These are phyloP conservation scores for Myriosclerotinia curreyana DNA, from an alignment of 2,329 filamentous ascomycete species.

Conservation along the genomic window DNA sequence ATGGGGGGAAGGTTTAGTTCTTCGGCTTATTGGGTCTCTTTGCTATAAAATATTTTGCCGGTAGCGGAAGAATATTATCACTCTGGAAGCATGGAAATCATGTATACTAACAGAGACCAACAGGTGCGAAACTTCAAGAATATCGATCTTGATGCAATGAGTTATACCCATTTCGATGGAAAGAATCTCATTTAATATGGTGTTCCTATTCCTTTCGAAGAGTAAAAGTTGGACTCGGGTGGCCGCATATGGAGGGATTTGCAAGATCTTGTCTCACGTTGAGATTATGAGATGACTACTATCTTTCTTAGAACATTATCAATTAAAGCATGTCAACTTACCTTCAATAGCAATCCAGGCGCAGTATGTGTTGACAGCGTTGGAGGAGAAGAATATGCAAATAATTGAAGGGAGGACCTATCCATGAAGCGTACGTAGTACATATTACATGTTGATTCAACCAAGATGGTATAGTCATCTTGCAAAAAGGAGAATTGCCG, in stretches of 20 bases:
- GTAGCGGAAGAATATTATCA: no score
- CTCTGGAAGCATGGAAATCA: not conserved
- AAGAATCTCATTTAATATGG: slow-evolving; percentile 21
- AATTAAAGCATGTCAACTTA: not conserved
- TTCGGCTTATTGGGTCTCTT: not conserved
- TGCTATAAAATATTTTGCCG: not conserved
- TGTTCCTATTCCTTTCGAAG: no score
- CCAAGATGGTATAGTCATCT: not conserved
- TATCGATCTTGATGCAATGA: slow-evolving; percentile 29
- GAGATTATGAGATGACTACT: not conserved
- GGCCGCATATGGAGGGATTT: no score
- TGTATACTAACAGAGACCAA: not conserved
- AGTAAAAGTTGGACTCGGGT: no score
- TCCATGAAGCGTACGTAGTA: not conserved
- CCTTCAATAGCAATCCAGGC: no score
- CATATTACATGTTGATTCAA: not conserved
- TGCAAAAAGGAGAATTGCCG: not conserved
- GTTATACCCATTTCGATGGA: slow-evolving; percentile 30
- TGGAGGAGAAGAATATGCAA: no score
- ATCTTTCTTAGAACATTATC: not conserved
- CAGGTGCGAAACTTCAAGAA: slow-evolving; percentile 31
- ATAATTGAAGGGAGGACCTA: not conserved
- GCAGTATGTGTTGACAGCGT: not conserved
- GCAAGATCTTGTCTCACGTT: not conserved
- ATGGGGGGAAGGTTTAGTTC: no score